Percentiles rank a stretch among this genome's conserved stretches.
phyloP scores from a whole-genome alignment of 306 rosid species.

The Betula pendula region DNA sequence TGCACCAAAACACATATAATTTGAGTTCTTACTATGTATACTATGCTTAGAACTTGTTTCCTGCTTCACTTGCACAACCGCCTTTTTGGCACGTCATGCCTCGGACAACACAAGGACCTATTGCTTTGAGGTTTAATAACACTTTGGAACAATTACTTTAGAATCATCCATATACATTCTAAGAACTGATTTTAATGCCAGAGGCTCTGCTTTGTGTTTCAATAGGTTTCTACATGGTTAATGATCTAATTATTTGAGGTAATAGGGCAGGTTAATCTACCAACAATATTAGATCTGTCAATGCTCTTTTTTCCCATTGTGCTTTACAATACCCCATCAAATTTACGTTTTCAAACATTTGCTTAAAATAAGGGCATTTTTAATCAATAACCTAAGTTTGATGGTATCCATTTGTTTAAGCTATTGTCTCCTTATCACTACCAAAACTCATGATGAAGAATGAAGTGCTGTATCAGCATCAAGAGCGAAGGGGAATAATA shows the following conservation, averaged over 20 bases:
- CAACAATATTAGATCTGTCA: neutral
- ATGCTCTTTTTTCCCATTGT: neutral
- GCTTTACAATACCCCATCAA: neutral
- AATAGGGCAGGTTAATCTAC: neutral
- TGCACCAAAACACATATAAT: no score
- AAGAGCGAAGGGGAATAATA: conserved; percentile 37
- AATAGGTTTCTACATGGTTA: neutral
- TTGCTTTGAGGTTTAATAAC: no score
- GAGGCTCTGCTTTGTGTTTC: neutral
- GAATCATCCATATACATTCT: neutral
- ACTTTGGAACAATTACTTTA: neutral
- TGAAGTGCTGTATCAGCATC: neutral
- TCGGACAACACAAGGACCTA: no score
- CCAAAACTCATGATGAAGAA: conserved; percentile 28
- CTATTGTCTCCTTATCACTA: conserved; percentile 5
- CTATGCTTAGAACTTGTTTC: no score
- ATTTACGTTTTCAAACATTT: conserved; percentile 10
- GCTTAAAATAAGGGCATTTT: conserved; percentile 15
- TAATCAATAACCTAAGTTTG: conserved; percentile 17
- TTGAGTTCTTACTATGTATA: no score
- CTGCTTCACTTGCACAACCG: no score
- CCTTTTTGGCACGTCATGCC: no score
- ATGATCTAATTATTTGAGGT: neutral
- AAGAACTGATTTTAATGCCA: neutral
- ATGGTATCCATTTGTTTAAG: neutral